Evolutionary conservation across 2,329 filamentous ascomycete species (phyloP).

Genomic region (Diaporthe citri): DNA sequence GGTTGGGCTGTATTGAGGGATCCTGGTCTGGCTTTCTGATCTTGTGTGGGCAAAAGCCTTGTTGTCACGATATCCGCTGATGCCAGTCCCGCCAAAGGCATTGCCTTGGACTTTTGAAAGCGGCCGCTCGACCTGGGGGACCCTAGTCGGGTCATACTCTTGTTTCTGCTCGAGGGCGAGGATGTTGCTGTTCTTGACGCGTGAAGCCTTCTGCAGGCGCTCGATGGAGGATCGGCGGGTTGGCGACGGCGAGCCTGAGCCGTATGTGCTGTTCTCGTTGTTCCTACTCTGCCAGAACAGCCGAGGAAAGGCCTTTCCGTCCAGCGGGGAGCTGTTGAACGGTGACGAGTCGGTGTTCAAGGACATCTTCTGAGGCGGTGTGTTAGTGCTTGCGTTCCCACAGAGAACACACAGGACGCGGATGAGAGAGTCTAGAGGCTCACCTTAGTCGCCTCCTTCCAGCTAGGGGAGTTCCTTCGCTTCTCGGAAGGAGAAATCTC

Average conservation of each 20-base stretch:
- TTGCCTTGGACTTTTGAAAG: conserved; percentile 82
- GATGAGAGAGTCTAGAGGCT: conserved; percentile 46
- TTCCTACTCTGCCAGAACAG: conserved; percentile 89
- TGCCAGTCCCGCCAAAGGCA: conserved; percentile 71
- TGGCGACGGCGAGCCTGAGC: conserved; percentile 74
- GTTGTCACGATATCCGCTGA: conserved; percentile 65
- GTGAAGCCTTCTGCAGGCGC: conserved; percentile 92
- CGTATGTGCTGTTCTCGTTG: conserved; percentile 78
- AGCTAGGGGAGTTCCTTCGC: conserved; percentile 92
- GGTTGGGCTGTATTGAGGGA: conserved; percentile 69
- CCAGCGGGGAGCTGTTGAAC: conserved; percentile 85
- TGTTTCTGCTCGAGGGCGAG: conserved; percentile 92
- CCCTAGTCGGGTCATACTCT: conserved; percentile 87
- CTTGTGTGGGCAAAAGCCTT: conserved; percentile 60
- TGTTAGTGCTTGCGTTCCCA: not conserved
- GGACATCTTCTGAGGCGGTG: conserved; percentile 70
- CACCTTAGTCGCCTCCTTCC: conserved; percentile 83
- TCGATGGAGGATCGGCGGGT: conserved; percentile 92
- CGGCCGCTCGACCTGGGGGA: conserved; percentile 85
- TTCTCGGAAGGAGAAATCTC: conserved; percentile 90
- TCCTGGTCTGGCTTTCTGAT: conserved; percentile 70
- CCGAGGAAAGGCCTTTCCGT: conserved; percentile 78
- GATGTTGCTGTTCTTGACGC: conserved; percentile 98
- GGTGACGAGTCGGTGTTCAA: conserved; percentile 82
- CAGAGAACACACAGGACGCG: conserved; percentile 42